A percentile compares a stretch with the other conserved stretches of the same genome.
Evolutionary conservation across 129 eudicot species (phyloP).

Genomic region (Sambucus nigra): DNA sequence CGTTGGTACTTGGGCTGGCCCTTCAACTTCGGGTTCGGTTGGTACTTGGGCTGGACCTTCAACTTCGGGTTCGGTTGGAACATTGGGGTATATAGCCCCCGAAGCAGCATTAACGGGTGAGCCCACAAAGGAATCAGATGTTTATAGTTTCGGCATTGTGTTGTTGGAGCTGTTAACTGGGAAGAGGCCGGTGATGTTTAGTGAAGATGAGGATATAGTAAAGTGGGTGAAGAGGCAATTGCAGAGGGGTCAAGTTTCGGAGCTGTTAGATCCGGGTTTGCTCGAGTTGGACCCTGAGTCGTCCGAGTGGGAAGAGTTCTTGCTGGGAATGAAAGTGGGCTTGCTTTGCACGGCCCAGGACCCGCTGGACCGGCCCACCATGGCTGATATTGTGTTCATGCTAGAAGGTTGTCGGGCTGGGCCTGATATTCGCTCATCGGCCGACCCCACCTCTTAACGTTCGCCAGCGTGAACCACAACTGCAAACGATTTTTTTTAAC

Average conservation of each 20-base stretch:
- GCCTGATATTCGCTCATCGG: conserved; percentile 71
- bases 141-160: conserved; percentile 87
- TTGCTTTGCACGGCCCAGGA: conserved; percentile 84
- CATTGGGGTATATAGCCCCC: conserved; percentile 64
- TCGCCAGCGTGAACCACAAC: conserved; percentile 50
- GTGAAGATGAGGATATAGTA: conserved; percentile 79
- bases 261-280: conserved; percentile 77
- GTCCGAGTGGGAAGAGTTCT: conserved; percentile 95
- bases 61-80: conserved; percentile 52
- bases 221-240: conserved; percentile 86
- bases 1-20: conserved; percentile 31
- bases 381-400: conserved; percentile 88
- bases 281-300: conserved; percentile 92
- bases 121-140: conserved; percentile 60
- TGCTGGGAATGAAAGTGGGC: conserved; percentile 82
- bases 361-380: conserved; percentile 71
- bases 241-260: conserved; percentile 76
- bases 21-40: conserved; percentile 48
- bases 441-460: conserved; percentile 74
- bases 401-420: conserved; percentile 95
- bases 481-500: conserved; percentile 14
- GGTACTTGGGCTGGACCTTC: conserved; percentile 46
- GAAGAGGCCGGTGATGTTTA: conserved; percentile 80
- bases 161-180: conserved; percentile 77
- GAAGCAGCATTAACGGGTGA: conserved; percentile 49